These are phyloP conservation scores for Botrytis deweyae DNA, from an alignment of 2,329 filamentous ascomycete genomes.

Conservation along the genomic window DNA sequence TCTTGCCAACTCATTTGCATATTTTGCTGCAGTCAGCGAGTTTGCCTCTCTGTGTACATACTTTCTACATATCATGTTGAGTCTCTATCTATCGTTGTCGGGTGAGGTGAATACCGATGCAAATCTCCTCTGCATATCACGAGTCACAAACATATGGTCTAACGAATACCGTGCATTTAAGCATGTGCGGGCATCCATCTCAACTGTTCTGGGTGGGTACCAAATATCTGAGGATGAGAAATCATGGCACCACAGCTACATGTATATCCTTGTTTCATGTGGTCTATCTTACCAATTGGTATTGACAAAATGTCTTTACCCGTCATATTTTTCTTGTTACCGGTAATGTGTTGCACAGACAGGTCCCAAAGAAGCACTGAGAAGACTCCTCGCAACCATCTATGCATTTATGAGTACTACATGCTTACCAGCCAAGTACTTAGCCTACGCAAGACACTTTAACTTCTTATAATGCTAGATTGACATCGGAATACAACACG, in stretches of 20 bases:
- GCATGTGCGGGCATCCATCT: constrained; percentile 11
- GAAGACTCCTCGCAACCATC: neutral
- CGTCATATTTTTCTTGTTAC: neutral
- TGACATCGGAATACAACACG: neutral
- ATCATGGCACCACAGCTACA: constrained; percentile 12
- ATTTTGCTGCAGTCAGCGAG: constrained; percentile 8
- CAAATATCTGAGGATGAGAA: constrained; percentile 8
- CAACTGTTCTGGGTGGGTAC: constrained; percentile 13
- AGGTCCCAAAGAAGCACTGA: constrained; percentile 7
- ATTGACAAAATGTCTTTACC: constrained; percentile 8
- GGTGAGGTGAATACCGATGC: neutral
- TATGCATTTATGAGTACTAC: constrained; percentile 2
- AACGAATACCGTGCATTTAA: constrained; percentile 5
- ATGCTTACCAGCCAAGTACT: neutral
- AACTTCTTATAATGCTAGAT: constrained; percentile 9
- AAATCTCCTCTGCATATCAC: constrained; percentile 15
- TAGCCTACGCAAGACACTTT: neutral
- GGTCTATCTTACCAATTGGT: neutral
- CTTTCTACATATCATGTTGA: neutral
- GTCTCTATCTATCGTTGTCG: neutral
- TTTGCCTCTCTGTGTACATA: constrained; percentile 3
- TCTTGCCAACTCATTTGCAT: constrained; percentile 14
- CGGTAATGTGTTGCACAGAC: constrained; percentile 5
- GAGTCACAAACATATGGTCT: constrained; percentile 11
- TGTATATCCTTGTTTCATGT: constrained; percentile 6